Evolutionary conservation across 108 stramenopile species (phyloP).

Genomic region (Cyclotella sp.): DNA sequence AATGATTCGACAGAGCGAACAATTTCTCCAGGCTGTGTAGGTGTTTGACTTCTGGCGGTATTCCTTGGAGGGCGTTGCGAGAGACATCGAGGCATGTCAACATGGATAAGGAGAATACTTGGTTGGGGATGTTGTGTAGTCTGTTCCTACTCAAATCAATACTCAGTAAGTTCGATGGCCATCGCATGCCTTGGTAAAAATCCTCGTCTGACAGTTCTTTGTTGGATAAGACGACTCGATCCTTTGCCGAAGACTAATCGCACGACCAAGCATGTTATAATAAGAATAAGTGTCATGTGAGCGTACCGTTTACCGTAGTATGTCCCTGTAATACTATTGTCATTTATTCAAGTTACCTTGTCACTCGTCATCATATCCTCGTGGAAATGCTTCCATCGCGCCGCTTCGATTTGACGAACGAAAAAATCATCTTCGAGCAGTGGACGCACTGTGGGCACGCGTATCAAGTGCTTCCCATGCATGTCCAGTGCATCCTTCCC

Average conservation of each 20-base stretch:
- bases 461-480: conserved; percentile 81
- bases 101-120: conserved; percentile 29
- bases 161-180: conserved; percentile 14
- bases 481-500: conserved; percentile 51
- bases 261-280: too few relatives aligned
- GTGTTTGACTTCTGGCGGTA: conserved; percentile 45
- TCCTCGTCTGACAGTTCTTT: conserved; percentile 26
- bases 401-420: conserved; percentile 64
- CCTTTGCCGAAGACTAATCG: too few relatives aligned
- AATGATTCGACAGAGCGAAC: conserved; percentile 51
- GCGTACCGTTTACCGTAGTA: neutral
- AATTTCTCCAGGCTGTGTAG: conserved; percentile 45
- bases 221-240: conserved; percentile 7
- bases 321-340: neutral
- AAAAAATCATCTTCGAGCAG: conserved; percentile 79
- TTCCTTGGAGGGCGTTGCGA: conserved; percentile 47
- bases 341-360: conserved; percentile 17
- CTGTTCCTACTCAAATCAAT: conserved; percentile 58
- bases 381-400: conserved; percentile 40
- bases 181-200: conserved; percentile 12
- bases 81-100: conserved; percentile 49
- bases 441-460: conserved; percentile 82
- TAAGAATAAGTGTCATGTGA: too few relatives aligned
- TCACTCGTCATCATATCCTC: conserved; percentile 11
- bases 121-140: conserved; percentile 36